phyloP scores from a whole-genome alignment of 2,329 filamentous ascomycete genomes.

The Pezicula neosporulosa region DNA sequence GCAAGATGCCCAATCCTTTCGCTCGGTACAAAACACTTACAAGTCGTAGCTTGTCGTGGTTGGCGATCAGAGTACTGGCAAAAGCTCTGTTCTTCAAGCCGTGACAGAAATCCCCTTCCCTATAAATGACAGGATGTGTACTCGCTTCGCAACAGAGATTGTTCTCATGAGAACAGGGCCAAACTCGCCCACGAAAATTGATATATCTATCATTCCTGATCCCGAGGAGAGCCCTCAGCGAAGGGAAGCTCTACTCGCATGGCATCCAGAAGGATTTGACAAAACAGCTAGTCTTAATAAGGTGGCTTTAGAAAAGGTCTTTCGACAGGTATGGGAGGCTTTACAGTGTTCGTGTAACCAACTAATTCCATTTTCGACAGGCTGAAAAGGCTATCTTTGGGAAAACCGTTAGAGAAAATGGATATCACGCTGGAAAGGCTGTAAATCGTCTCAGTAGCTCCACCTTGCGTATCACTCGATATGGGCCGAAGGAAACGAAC shows the following conservation, averaged over 20 bases:
- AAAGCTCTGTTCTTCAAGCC: conserved; percentile 29
- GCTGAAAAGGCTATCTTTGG: conserved; percentile 8
- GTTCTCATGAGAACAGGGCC: conserved; percentile 25
- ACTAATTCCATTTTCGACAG: not conserved
- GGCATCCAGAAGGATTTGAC: conserved; percentile 6
- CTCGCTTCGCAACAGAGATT: conserved; percentile 41
- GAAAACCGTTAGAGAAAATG: conserved; percentile 2
- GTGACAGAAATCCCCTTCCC: conserved; percentile 36
- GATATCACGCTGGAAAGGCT: not conserved
- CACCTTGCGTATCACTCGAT: conserved; percentile 10
- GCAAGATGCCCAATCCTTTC: conserved; percentile 1
- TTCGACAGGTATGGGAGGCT: conserved; percentile 6
- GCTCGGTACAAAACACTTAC: not conserved
- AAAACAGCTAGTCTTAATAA: conserved; percentile 4
- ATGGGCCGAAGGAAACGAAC: conserved; percentile 14
- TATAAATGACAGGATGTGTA: conserved; percentile 34
- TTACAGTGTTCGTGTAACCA: not conserved
- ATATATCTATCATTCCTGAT: conserved; percentile 7
- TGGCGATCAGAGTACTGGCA: conserved; percentile 37
- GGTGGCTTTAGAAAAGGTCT: conserved; percentile 4
- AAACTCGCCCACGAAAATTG: conserved; percentile 1
- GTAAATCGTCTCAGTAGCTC: conserved; percentile 11
- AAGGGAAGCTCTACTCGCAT: conserved; percentile 1
- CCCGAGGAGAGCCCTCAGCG: conserved; percentile 3
- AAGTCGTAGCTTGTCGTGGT: conserved; percentile 29